Base-by-base conservation (phyloP, 768 basidiomycete species). In the Collybia mongolica region DNA sequence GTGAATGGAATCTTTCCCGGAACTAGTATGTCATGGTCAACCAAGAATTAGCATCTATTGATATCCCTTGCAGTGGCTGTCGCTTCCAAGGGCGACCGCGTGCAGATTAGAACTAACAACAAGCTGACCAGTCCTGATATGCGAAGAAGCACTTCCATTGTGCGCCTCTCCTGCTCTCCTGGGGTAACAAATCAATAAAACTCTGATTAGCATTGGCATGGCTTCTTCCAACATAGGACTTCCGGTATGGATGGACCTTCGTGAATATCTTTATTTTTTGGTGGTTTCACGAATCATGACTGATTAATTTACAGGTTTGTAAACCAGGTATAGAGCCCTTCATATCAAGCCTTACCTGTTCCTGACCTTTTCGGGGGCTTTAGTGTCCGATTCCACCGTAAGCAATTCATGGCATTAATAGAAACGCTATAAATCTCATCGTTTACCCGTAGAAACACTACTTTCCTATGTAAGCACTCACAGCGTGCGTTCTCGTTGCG, bases 301-400 rank as follows among this genome's bases (percentile, higher is more conserved):
- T 43, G 9, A 38, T 20, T 32, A 20, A 19, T 48, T 15, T 24
- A 17, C 26, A 62, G 59, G 15, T 76, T 76, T 51, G 75, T 77
- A 22, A 77, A 72, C 32, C 72, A 76, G 55, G 56, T 54, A 36
- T 41, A 39, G 35, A 12, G 11, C 24, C 7, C 17, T 23, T 2
- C 2, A 8, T 41, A 12, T 37, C 26, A 37, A 32, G 11, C 32
- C 14, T 32, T 32, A 6, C 32, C 11, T 32, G 11, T 11, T 32
- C 11, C 11, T 3, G 11, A 11, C 4, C 5, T 5, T 32, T 9
- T 12, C 28, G 18, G 19, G 18, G 32, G 18, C 35, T 18, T 38
- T 45, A 59, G 55, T 77, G 75, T 50, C 76, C 75, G 2, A 73
- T 74, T 14, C 63, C 60, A 8, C 52, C 76, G 55, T 55, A 42